Percentiles rank a stretch among this genome's conserved stretches.
These are phyloP conservation scores for Entrophospora sp. DNA, from an alignment of 192 early-diverging fungal species.

Conservation along the genomic window DNA sequence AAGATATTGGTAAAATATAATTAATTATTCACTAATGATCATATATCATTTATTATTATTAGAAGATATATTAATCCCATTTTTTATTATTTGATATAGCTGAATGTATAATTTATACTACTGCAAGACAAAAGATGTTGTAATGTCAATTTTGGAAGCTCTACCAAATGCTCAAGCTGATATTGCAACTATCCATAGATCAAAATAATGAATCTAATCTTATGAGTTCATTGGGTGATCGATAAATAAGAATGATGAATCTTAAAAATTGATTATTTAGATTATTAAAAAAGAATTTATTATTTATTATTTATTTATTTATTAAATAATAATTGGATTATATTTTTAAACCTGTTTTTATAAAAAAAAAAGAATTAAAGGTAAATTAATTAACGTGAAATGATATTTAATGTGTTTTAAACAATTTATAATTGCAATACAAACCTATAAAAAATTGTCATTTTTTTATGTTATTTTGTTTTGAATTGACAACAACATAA, in stretches of 20 bases:
- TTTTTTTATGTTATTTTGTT: no score
- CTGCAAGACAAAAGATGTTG: conserved; percentile 60
- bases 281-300: no score
- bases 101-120: conserved; percentile 72
- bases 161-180: conserved; percentile 30
- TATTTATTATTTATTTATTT: no score
- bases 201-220: neutral
- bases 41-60: no score
- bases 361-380: no score
- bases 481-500: no score
- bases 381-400: no score
- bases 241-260: neutral
- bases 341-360: no score
- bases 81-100: conserved; percentile 25
- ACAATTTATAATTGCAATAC: no score
- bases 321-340: no score
- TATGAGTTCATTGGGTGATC: neutral
- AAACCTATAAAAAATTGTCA: no score
- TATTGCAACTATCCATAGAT: neutral
- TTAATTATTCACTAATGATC: neutral
- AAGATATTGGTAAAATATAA: conserved; percentile 13
- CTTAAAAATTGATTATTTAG: neutral
- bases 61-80: neutral
- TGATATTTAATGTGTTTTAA: no score
- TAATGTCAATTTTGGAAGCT: conserved; percentile 55